Evolutionary conservation across 2,329 filamentous ascomycete species (phyloP), one percentile per base, ranked within the genome.

Genomic region (Paraphoma sp.): DNA sequence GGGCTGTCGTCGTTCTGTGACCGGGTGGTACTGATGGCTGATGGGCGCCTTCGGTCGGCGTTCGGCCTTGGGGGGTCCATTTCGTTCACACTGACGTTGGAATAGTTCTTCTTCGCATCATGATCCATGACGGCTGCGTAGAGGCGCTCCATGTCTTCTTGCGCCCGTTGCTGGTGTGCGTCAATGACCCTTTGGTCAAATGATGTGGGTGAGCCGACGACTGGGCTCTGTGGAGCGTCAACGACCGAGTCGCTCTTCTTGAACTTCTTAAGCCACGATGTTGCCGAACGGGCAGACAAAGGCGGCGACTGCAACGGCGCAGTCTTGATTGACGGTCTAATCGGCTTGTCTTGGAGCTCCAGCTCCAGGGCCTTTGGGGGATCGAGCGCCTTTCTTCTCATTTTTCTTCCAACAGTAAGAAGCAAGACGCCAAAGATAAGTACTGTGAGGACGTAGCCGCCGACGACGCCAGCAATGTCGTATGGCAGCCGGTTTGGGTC

Each of bases 91-190:
- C 67, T 72, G 48, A 65, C 58, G 41, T 69, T 67, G n/a, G 71
- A 68, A 30, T 67, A 68, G 29, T 71, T 67, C 57, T 81, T 83
- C 60, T 80, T 78, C 45, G 82, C 83, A 62, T 97, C 93, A 67
- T 96, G 91, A 75, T 93, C 92, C 88, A 97, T 90, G 62, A 97
- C 93, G 65, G 93, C 90, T 59, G 89, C 92, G 78, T 97, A 98
- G 74, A 98, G 87, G 68, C 91, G 87, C 76, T 97, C 93, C 76
- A 97, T 87, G 74, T 97, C 91, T 63, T 89, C 83, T 76, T 95
- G 88, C 61, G 91, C 88, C 80, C 89, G 89, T 70, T 85, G 83
- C 73, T 85, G 87, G 77, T 97, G 91, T 57, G 86, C 84, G 56
- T 89, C 86, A 23, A 97, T 84, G 14, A 97, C 85, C 56, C 84